These are phyloP conservation scores for Arthrobotrys sphaeroides DNA, from an alignment of 2,329 filamentous ascomycete species.

Conservation along the genomic window DNA sequence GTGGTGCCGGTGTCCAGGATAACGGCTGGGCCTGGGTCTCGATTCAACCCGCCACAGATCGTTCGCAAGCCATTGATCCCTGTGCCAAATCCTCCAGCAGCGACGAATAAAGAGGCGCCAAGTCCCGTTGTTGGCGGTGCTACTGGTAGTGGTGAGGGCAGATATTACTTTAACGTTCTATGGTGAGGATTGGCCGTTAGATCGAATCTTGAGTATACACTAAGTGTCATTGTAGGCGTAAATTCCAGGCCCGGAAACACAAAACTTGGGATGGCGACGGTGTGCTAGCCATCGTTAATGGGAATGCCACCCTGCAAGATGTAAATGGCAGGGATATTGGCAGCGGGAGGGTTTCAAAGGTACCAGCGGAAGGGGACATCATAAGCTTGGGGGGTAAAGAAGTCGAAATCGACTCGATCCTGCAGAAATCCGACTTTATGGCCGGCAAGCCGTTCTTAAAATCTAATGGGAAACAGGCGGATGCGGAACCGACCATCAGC, in stretches of 20 bases:
- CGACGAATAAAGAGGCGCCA: neutral
- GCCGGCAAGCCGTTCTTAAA: constrained; percentile 64
- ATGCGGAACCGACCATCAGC: constrained; percentile 45
- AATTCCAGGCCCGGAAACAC: constrained; percentile 76
- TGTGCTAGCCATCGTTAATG: constrained; percentile 68
- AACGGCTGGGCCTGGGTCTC: constrained; percentile 18
- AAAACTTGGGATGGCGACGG: constrained; percentile 82
- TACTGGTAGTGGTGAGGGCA: neutral
- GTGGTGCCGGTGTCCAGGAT: constrained; percentile 51
- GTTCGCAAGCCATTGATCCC: constrained; percentile 24
- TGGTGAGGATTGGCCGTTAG: constrained; percentile 60
- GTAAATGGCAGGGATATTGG: constrained; percentile 68
- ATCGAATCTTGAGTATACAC: constrained; percentile 25
- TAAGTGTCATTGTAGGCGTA: constrained; percentile 66
- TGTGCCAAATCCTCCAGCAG: constrained; percentile 9
- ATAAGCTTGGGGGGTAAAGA: constrained; percentile 74
- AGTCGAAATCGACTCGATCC: constrained; percentile 72
- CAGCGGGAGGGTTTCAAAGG: constrained; percentile 59
- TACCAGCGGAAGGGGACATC: constrained; percentile 69
- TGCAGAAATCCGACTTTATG: constrained; percentile 70
- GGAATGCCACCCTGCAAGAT: constrained; percentile 71
- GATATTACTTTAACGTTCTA: constrained; percentile 63
- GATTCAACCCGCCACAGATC: constrained; percentile 22
- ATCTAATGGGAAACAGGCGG: constrained; percentile 53
- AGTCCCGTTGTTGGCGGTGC: neutral